A percentile compares a stretch with the other conserved stretches of the same genome.
Conservation (phyloP, 768 basidiomycete species). For the Macrolepiota albuminosa region DNA sequence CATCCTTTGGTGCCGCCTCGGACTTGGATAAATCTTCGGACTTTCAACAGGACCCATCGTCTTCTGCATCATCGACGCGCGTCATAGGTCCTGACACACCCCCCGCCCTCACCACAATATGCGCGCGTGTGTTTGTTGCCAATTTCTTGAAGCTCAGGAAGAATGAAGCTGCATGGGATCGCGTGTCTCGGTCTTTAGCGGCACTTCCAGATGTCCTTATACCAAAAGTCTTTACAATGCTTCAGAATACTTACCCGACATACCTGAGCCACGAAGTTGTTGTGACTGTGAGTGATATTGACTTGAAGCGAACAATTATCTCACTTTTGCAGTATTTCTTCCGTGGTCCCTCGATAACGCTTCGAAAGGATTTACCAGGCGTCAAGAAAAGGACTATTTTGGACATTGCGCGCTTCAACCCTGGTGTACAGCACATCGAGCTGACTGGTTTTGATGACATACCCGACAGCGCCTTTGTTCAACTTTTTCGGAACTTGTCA, state of each 20-base stretch:
- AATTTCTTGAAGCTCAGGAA: conserved; percentile 36
- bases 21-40: conserved; percentile 37
- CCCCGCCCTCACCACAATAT: conserved; percentile 44
- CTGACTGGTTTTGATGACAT: conserved; percentile 50
- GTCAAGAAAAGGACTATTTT: conserved; percentile 46
- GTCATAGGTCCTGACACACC: conserved; percentile 26
- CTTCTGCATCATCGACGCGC: conserved; percentile 47
- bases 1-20: conserved; percentile 37
- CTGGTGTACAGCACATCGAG: conserved; percentile 40
- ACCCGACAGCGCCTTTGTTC: conserved; percentile 46
- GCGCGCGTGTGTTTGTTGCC: conserved; percentile 46
- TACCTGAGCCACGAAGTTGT: conserved; percentile 53
- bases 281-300: conserved; percentile 36
- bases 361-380: conserved; percentile 47
- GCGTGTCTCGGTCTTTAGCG: conserved; percentile 35
- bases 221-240: conserved; percentile 45
- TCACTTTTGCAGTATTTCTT: conserved; percentile 45
- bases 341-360: conserved; percentile 43
- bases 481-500: conserved; percentile 40
- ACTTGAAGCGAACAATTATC: background rate
- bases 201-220: conserved; percentile 48
- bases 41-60: conserved; percentile 36
- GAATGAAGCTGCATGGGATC: conserved; percentile 34
- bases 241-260: conserved; percentile 45
- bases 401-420: conserved; percentile 34